phyloP scores from a whole-genome alignment of 2,329 filamentous ascomycete genomes.

The Fusarium illudens region DNA sequence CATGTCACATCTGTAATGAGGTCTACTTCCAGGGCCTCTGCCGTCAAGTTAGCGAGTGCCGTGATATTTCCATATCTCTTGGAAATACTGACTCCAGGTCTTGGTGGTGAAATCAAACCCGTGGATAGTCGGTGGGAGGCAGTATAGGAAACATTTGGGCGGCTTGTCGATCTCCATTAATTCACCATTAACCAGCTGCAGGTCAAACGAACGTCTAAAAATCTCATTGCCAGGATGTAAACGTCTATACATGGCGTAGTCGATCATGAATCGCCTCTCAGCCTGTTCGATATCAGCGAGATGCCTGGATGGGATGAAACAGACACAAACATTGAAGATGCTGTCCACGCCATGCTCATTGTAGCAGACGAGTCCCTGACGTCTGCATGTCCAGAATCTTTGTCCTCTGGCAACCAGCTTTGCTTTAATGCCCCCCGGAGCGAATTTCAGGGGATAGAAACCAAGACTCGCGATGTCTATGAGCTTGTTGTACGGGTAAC shows the following conservation, averaged over 20 bases:
- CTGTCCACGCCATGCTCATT: neutral
- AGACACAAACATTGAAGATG: neutral
- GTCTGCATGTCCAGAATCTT: conserved; percentile 1
- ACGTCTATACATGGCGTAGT: conserved; percentile 14
- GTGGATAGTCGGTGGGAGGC: neutral
- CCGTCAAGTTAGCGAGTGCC: neutral
- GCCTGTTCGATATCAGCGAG: neutral
- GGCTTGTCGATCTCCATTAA: neutral
- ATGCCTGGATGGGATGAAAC: fast-evolving
- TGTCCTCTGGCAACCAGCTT: conserved; percentile 4
- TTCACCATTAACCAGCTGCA: fast-evolving
- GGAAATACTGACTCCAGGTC: conserved; percentile 3
- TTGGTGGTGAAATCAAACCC: conserved; percentile 19
- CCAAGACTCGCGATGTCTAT: neutral
- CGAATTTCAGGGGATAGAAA: conserved; percentile 2
- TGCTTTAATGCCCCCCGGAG: neutral
- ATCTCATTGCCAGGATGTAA: neutral
- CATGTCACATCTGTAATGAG: conserved; percentile 15
- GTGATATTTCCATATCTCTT: too few relatives aligned
- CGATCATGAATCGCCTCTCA: conserved; percentile 14
- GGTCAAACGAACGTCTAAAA: fast-evolving
- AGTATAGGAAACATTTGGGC: neutral
- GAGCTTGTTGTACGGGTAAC: neutral
- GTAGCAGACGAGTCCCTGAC: neutral
- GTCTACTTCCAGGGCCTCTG: neutral